Conservation (phyloP, 768 basidiomycete genomes). For the Hemileccinum rubropunctum region DNA sequence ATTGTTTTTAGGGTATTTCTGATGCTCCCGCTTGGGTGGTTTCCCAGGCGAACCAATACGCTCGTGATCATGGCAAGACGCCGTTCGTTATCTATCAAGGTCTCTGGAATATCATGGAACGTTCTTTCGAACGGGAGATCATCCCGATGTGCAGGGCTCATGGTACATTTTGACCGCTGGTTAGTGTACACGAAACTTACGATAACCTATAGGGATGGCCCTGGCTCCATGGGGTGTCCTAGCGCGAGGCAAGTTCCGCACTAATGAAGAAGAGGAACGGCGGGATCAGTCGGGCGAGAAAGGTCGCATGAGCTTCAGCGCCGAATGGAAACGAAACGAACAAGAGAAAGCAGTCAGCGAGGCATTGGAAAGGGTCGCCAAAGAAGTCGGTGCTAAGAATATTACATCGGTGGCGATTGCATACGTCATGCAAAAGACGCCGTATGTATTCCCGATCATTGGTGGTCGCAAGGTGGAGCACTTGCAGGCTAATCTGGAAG, state of each 20-base stretch:
- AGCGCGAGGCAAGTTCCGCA: conserved; percentile 26
- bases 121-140: conserved; percentile 54
- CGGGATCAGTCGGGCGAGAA: conserved; percentile 32
- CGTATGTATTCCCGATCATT: conserved; percentile 43
- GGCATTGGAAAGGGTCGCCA: conserved; percentile 39
- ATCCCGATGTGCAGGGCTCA: conserved; percentile 34
- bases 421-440: conserved; percentile 46
- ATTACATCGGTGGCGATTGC: conserved; percentile 41
- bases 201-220: conserved; percentile 18
- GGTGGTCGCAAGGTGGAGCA: conserved; percentile 46
- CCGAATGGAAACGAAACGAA: conserved; percentile 35
- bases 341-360: conserved; percentile 31
- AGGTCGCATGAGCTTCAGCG: conserved; percentile 30
- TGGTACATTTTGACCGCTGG: conserved; percentile 26
- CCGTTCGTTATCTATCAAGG: conserved; percentile 56
- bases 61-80: conserved; percentile 44
- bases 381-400: conserved; percentile 36
- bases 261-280: conserved; percentile 30
- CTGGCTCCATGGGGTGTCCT: conserved; percentile 39
- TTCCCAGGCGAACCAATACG: conserved; percentile 47
- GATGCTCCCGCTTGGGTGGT: conserved; percentile 52
- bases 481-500: conserved; percentile 40
- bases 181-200: conserved; percentile 7
- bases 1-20: conserved; percentile 32
- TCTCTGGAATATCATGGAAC: conserved; percentile 38